Evolutionary conservation across 257 asterid genomes (phyloP).

Genomic region (Salvia rosmarinus): DNA sequence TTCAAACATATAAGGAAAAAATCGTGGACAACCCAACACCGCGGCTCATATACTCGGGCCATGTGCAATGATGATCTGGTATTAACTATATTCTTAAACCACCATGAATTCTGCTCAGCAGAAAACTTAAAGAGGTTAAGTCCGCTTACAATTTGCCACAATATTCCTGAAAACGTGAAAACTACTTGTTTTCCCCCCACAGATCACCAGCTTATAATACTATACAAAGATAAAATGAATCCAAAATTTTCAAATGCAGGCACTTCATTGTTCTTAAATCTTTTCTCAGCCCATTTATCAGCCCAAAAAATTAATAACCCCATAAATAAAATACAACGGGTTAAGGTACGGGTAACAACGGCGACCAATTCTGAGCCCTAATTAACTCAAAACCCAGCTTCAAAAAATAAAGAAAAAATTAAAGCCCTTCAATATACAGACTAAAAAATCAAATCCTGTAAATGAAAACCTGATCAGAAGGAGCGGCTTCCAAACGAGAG

Average conservation of each 20-base stretch:
- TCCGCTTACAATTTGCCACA: background rate
- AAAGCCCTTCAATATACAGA: background rate
- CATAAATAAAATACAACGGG: background rate
- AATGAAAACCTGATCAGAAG: slow-evolving; percentile 46
- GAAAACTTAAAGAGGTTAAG: background rate
- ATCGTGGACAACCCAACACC: background rate
- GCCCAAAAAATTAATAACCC: too few relatives aligned
- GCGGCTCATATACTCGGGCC: background rate
- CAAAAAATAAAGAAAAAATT: background rate
- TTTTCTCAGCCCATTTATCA: background rate
- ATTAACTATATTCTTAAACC: slow-evolving; percentile 12
- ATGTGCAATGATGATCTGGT: background rate
- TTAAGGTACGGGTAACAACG: background rate
- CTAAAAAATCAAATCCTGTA: background rate
- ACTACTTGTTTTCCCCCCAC: background rate
- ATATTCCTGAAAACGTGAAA: slow-evolving; percentile 10
- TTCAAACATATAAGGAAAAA: slow-evolving; percentile 1
- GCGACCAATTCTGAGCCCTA: background rate
- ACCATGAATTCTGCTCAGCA: slow-evolving; percentile 4
- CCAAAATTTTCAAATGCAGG: slow-evolving; percentile 3
- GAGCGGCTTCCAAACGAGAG: slow-evolving; percentile 40
- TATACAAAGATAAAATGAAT: background rate
- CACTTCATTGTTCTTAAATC: background rate
- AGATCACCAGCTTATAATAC: background rate
- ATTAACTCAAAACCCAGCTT: slow-evolving; percentile 23